A percentile compares a stretch with the other conserved stretches of the same genome.
Evolutionary conservation across 2,329 filamentous ascomycete genomes (phyloP).

Genomic region (Colletotrichum graminicola): DNA sequence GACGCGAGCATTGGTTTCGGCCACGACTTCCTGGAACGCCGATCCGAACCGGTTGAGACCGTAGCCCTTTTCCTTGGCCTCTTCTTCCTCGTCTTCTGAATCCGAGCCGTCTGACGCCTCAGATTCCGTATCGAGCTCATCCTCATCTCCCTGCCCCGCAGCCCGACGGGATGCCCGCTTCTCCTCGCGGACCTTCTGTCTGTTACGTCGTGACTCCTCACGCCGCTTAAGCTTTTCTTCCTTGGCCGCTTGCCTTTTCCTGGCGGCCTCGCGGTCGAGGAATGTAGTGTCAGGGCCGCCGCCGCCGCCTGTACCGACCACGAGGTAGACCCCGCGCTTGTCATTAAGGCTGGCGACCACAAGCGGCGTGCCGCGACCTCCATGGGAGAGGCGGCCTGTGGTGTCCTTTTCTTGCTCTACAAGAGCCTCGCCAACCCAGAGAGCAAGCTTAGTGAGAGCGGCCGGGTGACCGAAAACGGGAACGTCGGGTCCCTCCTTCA

Average conservation of each 20-base stretch:
- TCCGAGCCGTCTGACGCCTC: slow-evolving; percentile 54
- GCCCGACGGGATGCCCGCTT: slow-evolving; percentile 70
- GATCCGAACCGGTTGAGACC: slow-evolving; percentile 92
- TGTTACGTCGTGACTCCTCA: slow-evolving; percentile 69
- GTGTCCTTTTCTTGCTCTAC: slow-evolving; percentile 86
- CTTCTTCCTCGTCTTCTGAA: slow-evolving; percentile 66
- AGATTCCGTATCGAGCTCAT: slow-evolving; percentile 61
- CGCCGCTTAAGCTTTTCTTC: slow-evolving; percentile 73
- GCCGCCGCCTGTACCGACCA: slow-evolving; percentile 92
- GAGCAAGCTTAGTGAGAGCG: slow-evolving; percentile 89
- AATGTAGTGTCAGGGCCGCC: slow-evolving; percentile 80
- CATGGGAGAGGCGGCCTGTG: slow-evolving; percentile 76
- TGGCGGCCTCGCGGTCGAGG: slow-evolving; percentile 74
- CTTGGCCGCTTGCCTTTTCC: slow-evolving; percentile 72
- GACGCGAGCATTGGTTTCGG: slow-evolving; percentile 89
- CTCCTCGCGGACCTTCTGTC: slow-evolving; percentile 70
- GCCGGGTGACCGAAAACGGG: slow-evolving; percentile 93
- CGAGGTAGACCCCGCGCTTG: slow-evolving; percentile 85
- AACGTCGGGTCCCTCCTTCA: slow-evolving; percentile 94
- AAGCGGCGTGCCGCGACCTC: slow-evolving; percentile 82
- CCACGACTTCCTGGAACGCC: slow-evolving; percentile 94
- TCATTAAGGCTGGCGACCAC: slow-evolving; percentile 94
- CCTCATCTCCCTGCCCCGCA: slow-evolving; percentile 60
- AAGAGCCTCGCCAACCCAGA: slow-evolving; percentile 95
- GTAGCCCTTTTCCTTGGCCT: slow-evolving; percentile 72